Conservation (phyloP, 2,329 filamentous ascomycete genomes). For the Zalaria sp. region DNA sequence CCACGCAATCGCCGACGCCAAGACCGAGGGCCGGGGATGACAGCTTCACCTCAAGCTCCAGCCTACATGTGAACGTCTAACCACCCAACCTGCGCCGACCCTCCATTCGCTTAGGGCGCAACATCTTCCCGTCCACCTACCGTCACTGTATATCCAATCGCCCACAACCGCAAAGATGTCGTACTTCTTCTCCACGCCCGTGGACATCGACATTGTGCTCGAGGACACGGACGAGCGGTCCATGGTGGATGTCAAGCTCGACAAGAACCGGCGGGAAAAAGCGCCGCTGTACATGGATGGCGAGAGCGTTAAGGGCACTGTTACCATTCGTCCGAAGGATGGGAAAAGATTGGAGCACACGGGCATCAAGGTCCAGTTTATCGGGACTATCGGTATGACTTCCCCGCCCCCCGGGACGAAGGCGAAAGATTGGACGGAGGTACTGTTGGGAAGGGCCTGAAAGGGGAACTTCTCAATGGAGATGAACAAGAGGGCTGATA, state of each 20-base stretch:
- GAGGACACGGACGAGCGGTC: conserved; percentile 87
- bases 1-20: too few species aligned
- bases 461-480: too few species aligned
- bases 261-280: conserved; percentile 95
- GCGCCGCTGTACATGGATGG: conserved; percentile 95
- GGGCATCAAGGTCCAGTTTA: conserved; percentile 99
- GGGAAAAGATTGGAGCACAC: conserved; percentile 96
- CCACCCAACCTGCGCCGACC: too few species aligned
- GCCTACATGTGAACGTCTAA: too few species aligned
- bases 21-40: too few species aligned
- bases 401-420: not conserved
- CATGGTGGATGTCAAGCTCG: conserved; percentile 94
- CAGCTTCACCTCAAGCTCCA: too few species aligned
- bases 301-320: conserved; percentile 91
- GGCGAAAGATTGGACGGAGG: too few species aligned
- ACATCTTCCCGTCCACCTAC: too few species aligned
- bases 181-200: conserved; percentile 94
- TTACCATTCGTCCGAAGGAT: conserved; percentile 93
- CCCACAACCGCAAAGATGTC: conserved; percentile 48
- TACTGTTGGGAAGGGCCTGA: too few species aligned
- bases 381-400: conserved; percentile 82
- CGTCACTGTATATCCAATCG: too few species aligned
- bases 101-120: too few species aligned
- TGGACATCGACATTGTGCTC: conserved; percentile 97
- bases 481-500: not conserved